Conservation (phyloP, 768 basidiomycete species). For the Mycena amicta region DNA sequence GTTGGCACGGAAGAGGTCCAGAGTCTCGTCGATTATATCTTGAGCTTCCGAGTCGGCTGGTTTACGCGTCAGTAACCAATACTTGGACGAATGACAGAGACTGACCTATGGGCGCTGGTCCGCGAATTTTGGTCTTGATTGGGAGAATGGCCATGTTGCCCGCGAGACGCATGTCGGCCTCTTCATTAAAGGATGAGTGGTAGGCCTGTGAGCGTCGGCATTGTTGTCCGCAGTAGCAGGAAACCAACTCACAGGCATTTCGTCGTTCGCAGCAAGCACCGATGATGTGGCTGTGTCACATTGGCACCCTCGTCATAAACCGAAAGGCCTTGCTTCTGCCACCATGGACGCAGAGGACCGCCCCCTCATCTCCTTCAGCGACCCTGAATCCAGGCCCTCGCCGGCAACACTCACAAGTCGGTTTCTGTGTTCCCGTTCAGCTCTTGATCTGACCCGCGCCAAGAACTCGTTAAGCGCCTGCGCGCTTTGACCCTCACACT, state of each 20-base stretch:
- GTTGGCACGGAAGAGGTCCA: slow-evolving; percentile 97
- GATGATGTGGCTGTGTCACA: background rate
- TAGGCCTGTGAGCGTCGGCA: slow-evolving; percentile 68
- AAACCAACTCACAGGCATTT: slow-evolving; percentile 55
- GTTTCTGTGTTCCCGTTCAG: slow-evolving; percentile 24
- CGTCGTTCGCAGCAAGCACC: slow-evolving; percentile 5
- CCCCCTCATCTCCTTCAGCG: slow-evolving; percentile 47
- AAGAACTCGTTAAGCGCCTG: slow-evolving; percentile 82
- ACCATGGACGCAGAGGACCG: slow-evolving; percentile 49
- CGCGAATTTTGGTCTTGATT: slow-evolving; percentile 88
- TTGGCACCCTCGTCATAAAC: slow-evolving; percentile 8
- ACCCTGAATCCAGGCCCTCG: slow-evolving; percentile 50
- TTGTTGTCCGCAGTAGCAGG: slow-evolving; percentile 12
- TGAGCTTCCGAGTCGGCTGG: slow-evolving; percentile 76
- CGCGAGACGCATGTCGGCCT: slow-evolving; percentile 75
- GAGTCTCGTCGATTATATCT: slow-evolving; percentile 94
- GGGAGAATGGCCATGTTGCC: slow-evolving; percentile 92
- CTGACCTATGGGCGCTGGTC: slow-evolving; percentile 83
- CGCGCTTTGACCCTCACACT: slow-evolving; percentile 74
- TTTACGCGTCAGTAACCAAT: slow-evolving; percentile 19
- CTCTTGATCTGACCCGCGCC: slow-evolving; percentile 1
- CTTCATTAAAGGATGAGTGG: slow-evolving; percentile 91
- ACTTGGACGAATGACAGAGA: slow-evolving; percentile 19
- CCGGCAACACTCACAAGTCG: slow-evolving; percentile 79
- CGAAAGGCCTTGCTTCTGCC: background rate